Percentiles rank a stretch among this genome's conserved stretches.
These are phyloP conservation scores for Leccinum olivaceopallidum DNA, from an alignment of 768 basidiomycete species.

Conservation along the genomic window DNA sequence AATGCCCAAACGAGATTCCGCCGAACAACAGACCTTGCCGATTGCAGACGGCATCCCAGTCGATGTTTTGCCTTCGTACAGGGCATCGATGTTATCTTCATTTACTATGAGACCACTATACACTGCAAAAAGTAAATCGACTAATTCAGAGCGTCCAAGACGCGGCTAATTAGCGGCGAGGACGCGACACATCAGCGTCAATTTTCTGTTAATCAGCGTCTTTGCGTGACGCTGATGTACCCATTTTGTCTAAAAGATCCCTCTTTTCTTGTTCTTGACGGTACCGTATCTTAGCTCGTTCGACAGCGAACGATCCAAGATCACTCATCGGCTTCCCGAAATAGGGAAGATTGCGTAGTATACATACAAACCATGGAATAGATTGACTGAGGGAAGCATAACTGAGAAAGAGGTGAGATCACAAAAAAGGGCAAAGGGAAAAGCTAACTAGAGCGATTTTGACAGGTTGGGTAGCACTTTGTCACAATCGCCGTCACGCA, in stretches of 20 bases:
- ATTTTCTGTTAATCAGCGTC: no score
- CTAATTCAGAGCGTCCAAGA: no score
- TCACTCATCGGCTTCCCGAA: slow-evolving; percentile 29
- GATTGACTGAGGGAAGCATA: slow-evolving; percentile 16
- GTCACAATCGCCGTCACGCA: slow-evolving; percentile 37
- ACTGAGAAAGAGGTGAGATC: slow-evolving; percentile 14
- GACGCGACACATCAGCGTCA: no score
- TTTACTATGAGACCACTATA: no score
- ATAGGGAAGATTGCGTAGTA: slow-evolving; percentile 33
- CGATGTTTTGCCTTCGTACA: no score
- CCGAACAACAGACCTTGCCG: no score
- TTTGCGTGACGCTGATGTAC: no score
- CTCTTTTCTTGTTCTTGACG: slow-evolving; percentile 16
- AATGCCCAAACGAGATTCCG: no score
- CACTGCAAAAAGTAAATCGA: no score
- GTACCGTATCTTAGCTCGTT: slow-evolving; percentile 26
- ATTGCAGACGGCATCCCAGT: no score
- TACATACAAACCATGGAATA: slow-evolving; percentile 26
- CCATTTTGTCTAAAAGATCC: slow-evolving; percentile 29
- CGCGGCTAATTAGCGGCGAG: no score
- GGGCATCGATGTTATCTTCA: no score
- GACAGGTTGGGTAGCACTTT: slow-evolving; percentile 32
- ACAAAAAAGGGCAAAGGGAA: background rate
- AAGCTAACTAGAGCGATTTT: slow-evolving; percentile 30
- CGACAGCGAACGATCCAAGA: slow-evolving; percentile 30